Percentiles rank a stretch among this genome's conserved stretches.
Conservation (phyloP, 768 basidiomycete genomes). For the Leccinellum rugosiceps region DNA sequence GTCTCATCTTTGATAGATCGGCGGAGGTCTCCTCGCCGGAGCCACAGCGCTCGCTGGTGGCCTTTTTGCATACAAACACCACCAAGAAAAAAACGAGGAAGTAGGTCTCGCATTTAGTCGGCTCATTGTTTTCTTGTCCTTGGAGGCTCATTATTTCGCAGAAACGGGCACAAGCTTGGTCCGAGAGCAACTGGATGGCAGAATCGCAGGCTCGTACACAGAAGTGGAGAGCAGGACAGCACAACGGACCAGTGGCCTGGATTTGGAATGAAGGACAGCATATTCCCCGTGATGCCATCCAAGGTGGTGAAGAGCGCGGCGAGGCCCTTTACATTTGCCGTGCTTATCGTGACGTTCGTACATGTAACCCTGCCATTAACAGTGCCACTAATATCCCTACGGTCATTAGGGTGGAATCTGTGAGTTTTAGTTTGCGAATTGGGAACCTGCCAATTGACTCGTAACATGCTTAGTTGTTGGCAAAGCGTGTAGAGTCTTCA, state of each 20-base stretch:
- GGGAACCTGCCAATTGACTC: background rate
- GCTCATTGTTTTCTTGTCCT: background rate
- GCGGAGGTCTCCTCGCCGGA: constrained; percentile 59
- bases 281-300: constrained; percentile 58
- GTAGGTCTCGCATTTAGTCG: constrained; percentile 29
- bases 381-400: constrained; percentile 4
- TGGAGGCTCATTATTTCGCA: constrained; percentile 21
- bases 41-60: constrained; percentile 52
- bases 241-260: constrained; percentile 56
- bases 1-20: constrained; percentile 43
- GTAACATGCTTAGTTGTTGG: constrained; percentile 49
- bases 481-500: constrained; percentile 55
- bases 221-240: constrained; percentile 43
- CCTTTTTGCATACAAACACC: constrained; percentile 48
- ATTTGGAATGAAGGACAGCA: constrained; percentile 53
- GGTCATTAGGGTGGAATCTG: constrained; percentile 48
- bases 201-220: constrained; percentile 56
- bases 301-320: constrained; percentile 52
- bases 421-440: constrained; percentile 26
- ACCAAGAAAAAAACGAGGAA: constrained; percentile 56
- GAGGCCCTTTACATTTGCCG: constrained; percentile 57
- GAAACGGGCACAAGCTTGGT: constrained; percentile 53
- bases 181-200: constrained; percentile 48
- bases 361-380: background rate
- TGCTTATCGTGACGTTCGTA: constrained; percentile 53